These are phyloP conservation scores for Aspergillus biplanus DNA, from an alignment of 495 filamentous ascomycete genomes.

Conservation along the genomic window DNA sequence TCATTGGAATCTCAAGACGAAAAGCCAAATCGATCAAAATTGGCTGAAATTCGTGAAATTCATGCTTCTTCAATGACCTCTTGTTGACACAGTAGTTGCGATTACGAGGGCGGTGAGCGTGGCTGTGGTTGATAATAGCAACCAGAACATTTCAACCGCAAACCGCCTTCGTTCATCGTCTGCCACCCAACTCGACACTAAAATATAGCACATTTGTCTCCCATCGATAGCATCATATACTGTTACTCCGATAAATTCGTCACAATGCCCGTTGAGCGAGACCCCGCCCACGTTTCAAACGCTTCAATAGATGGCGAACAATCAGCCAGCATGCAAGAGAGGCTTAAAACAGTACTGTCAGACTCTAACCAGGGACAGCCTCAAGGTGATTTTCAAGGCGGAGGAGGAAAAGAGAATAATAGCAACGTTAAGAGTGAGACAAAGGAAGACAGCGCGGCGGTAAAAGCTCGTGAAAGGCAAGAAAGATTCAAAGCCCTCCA, in stretches of 20 bases:
- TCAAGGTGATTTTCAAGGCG: slow-evolving; percentile 7
- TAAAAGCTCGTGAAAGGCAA: slow-evolving; percentile 39
- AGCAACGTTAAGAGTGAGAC: slow-evolving; percentile 11
- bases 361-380: background rate
- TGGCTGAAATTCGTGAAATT: too few relatives aligned
- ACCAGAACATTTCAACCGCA: background rate
- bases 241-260: background rate
- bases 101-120: slow-evolving; percentile 17
- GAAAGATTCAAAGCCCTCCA: slow-evolving; percentile 80
- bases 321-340: background rate
- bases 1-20: background rate
- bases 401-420: slow-evolving; percentile 1
- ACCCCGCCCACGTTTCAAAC: background rate
- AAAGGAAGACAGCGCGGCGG: slow-evolving; percentile 34
- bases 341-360: background rate
- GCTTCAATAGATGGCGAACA: background rate
- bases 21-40: too few relatives aligned
- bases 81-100: background rate
- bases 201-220: background rate
- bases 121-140: slow-evolving; percentile 11
- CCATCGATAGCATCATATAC: background rate
- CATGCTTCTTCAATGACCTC: too few relatives aligned
- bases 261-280: slow-evolving; percentile 21
- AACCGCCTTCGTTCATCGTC: background rate
- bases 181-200: background rate